Evolutionary conservation across 805 yeast genomes (phyloP).

Genomic region (Wickerhamiella sergipiensis): DNA sequence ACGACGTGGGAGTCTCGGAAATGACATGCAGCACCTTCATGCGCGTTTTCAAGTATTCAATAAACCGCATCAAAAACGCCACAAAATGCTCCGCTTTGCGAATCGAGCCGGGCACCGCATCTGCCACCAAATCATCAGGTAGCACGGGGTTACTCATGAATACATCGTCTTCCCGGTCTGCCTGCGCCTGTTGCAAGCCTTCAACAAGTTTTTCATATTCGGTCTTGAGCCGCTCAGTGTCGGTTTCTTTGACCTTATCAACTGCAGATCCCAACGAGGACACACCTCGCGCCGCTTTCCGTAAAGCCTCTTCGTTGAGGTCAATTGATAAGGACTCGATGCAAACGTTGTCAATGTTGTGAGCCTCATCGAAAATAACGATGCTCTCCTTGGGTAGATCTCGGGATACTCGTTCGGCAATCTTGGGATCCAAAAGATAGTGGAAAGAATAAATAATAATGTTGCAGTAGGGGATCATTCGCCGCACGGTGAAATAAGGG

Average conservation of each 20-base stretch:
- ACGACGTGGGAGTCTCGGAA: constrained; percentile 93
- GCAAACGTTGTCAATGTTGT: constrained; percentile 96
- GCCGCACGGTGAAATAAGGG: constrained; percentile 94
- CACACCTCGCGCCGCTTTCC: constrained; percentile 81
- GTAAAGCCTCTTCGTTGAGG: constrained; percentile 76
- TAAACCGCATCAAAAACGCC: constrained; percentile 80
- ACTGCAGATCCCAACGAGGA: constrained; percentile 62
- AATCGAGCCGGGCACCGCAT: constrained; percentile 95
- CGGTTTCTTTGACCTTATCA: constrained; percentile 71
- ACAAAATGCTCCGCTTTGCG: constrained; percentile 95
- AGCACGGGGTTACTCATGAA: constrained; percentile 81
- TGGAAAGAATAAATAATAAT: constrained; percentile 93
- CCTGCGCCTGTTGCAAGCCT: constrained; percentile 66
- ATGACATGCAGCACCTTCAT: constrained; percentile 96
- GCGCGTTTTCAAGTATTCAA: constrained; percentile 88
- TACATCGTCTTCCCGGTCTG: constrained; percentile 42
- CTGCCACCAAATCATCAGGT: constrained; percentile 72
- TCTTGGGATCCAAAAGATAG: constrained; percentile 89
- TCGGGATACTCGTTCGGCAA: constrained; percentile 85
- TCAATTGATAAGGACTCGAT: constrained; percentile 89
- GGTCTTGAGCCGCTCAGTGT: constrained; percentile 68
- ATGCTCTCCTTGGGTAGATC: constrained; percentile 88
- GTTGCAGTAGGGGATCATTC: constrained; percentile 89
- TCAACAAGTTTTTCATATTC: constrained; percentile 86
- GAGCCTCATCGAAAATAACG: constrained; percentile 96